Evolutionary conservation across 2,329 filamentous ascomycete genomes (phyloP), one percentile per base, ranked within the genome.

Genomic region (Sporothrix luriei): DNA sequence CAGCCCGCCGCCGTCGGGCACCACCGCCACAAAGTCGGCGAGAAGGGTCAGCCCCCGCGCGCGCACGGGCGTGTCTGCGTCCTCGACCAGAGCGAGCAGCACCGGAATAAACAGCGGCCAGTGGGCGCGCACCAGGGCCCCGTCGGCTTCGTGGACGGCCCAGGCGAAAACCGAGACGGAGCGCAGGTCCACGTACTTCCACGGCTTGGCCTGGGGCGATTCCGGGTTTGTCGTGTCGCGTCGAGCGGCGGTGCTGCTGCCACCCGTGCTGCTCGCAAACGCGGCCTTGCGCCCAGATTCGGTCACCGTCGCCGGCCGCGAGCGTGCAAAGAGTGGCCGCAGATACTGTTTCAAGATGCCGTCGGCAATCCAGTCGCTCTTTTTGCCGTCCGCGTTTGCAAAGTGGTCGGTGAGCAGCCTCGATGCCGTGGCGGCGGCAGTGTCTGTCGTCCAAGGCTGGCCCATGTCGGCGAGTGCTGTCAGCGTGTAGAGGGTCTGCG

Each of bases 91-190:
- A 0, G 87, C 86, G 5, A 94, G 82, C 3, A 94, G 80, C 0
- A 90, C 87, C 0, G 92, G 92, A 1, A 89, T 84, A 70, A 90
- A 86, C 9, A 91, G 80, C 3, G 87, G 87, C 90, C 91, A 94
- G 74, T 88, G 80, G 13, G 81, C 76, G 72, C 84, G 78, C 11
- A 91, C 78, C 9, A 83, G 76, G 0, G 75, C 46, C 65, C 77
- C 73, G 83, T 86, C 33, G 19, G 85, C 79, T 64, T 79, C 76
- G 5, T 75, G 69, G 3, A 92, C 81, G 1, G 84, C 82, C 90
- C 90, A 93, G n/a, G 78, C 74, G 33, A 91, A 81, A 3, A 90
- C 78, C 0, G 85, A 81, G 16, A 90, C 75, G 1, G 84, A 81
- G 70, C 85, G 84, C 43, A 81, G 76, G 52, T 79, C 79, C 13